A percentile compares a stretch with the other conserved stretches of the same genome.
Conservation (phyloP, 805 yeast genomes). For the Helenozyma baotianmanensis region DNA sequence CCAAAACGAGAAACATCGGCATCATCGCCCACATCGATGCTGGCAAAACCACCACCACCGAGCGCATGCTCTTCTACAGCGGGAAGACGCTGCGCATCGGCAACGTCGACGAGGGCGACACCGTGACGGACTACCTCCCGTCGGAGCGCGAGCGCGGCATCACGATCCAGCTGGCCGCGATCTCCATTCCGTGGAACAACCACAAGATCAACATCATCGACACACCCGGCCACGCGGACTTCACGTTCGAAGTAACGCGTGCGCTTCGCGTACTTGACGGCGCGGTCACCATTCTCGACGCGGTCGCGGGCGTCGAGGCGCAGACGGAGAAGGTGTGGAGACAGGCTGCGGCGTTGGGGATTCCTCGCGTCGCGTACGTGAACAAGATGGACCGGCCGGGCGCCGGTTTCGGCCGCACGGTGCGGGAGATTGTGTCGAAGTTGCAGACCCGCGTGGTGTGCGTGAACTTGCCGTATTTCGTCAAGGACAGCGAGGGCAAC, state of each 20-base stretch:
- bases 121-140: constrained; percentile 87
- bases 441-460: constrained; percentile 70
- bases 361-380: constrained; percentile 77
- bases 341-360: constrained; percentile 61
- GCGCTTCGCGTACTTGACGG: constrained; percentile 91
- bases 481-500: constrained; percentile 24
- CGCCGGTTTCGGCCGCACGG: constrained; percentile 89
- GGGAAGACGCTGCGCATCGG: constrained; percentile 82
- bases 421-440: constrained; percentile 73
- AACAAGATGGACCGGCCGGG: constrained; percentile 97
- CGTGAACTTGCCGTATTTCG: constrained; percentile 74
- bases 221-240: constrained; percentile 98
- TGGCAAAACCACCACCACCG: constrained; percentile 97
- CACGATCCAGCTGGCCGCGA: constrained; percentile 95
- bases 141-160: constrained; percentile 92
- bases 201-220: constrained; percentile 83
- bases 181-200: constrained; percentile 79
- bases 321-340: constrained; percentile 97
- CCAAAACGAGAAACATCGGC: constrained; percentile 75
- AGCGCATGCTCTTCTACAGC: constrained; percentile 85
- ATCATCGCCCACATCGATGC: constrained; percentile 99
- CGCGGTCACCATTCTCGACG: constrained; percentile 87
- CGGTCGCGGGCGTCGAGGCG: constrained; percentile 97
- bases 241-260: constrained; percentile 88
- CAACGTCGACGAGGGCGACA: constrained; percentile 94